A percentile compares a stretch with the other conserved stretches of the same genome.
Conservation (phyloP, 208 protist species). For the Leishmania braziliensis region DNA sequence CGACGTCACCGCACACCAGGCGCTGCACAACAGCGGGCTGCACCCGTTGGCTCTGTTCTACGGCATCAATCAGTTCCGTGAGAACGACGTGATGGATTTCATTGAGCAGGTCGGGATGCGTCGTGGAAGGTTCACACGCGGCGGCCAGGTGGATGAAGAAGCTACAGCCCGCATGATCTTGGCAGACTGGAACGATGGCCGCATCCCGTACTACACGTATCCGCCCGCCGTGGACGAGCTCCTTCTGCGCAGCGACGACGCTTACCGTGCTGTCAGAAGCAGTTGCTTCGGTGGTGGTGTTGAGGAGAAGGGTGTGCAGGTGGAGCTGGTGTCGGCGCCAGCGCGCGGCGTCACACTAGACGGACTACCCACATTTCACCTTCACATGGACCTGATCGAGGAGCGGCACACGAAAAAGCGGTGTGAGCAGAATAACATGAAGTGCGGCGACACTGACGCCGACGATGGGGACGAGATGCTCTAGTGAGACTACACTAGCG, state of each 20-base stretch:
- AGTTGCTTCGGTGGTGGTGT: slow-evolving; percentile 6
- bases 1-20: slow-evolving; percentile 30
- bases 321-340: slow-evolving; percentile 48
- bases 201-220: slow-evolving; percentile 96
- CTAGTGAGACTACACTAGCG: background rate
- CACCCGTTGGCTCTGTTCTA: slow-evolving; percentile 88
- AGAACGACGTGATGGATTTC: slow-evolving; percentile 84
- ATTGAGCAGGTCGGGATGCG: slow-evolving; percentile 79
- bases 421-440: slow-evolving; percentile 20
- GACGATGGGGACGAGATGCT: slow-evolving; percentile 37
- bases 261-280: slow-evolving; percentile 21
- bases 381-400: slow-evolving; percentile 49
- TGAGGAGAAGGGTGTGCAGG: slow-evolving; percentile 25
- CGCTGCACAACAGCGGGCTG: slow-evolving; percentile 26
- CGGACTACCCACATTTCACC: slow-evolving; percentile 87
- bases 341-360: slow-evolving; percentile 69
- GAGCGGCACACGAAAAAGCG: slow-evolving; percentile 39
- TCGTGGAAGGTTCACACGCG: slow-evolving; percentile 83
- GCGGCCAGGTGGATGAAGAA: slow-evolving; percentile 91
- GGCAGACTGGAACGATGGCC: slow-evolving; percentile 95
- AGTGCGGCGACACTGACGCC: slow-evolving; percentile 17
- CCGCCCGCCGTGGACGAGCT: slow-evolving; percentile 82
- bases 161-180: slow-evolving; percentile 92
- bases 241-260: slow-evolving; percentile 35
- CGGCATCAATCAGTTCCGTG: slow-evolving; percentile 67